Percentiles rank a stretch among this genome's conserved stretches.
phyloP scores from a whole-genome alignment of 305 asterid species.

The Solanum hybrid region DNA sequence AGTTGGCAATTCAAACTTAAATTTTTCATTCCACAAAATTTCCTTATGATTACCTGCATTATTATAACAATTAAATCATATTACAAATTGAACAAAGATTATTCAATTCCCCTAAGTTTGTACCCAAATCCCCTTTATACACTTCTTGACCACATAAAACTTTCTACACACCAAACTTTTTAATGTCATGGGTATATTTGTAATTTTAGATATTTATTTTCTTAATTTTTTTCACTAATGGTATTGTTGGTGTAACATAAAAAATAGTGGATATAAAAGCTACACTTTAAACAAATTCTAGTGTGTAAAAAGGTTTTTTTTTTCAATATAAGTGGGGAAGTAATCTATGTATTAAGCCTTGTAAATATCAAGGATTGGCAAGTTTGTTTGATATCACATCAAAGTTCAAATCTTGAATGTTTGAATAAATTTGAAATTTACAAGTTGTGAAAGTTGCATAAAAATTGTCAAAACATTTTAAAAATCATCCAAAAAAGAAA shows the following conservation, averaged over 20 bases:
- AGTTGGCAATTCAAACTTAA: conserved; percentile 34
- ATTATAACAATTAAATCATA: not conserved
- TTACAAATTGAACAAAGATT: not conserved
- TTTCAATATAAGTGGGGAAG: not conserved
- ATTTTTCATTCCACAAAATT: conserved; percentile 58
- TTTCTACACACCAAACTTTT: not conserved
- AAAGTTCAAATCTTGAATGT: not conserved
- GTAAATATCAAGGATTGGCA: not conserved
- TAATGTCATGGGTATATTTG: not conserved
- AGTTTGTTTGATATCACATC: not conserved
- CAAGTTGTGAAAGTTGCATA: not conserved
- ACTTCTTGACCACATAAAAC: not conserved
- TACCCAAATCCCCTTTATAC: not conserved
- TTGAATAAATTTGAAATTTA: not conserved
- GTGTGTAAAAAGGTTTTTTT: not conserved
- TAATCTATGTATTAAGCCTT: not conserved
- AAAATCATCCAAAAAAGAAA: not conserved
- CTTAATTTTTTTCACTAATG: not conserved
- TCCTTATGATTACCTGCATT: conserved; percentile 34
- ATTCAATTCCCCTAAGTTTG: not conserved
- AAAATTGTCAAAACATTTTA: not conserved
- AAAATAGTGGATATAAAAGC: not conserved
- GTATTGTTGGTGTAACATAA: not conserved
- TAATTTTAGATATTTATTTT: not conserved
- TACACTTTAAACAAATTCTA: not conserved